Conservation (phyloP, 441 rosid species). For the Corymbia calophylla region DNA sequence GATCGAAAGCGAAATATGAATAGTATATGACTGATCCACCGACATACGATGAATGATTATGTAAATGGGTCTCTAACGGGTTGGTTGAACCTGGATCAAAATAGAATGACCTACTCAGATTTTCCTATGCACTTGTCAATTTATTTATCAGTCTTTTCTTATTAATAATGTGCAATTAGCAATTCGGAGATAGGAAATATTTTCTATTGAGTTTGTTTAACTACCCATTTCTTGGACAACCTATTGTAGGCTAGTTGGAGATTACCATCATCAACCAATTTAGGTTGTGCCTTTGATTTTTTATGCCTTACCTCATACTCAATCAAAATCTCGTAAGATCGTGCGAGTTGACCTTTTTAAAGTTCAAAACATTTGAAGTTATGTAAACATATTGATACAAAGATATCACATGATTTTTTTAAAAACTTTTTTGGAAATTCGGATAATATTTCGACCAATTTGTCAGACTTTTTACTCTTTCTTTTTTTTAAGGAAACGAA, state of each 20-base stretch:
- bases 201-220: neutral
- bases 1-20: neutral
- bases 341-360: neutral
- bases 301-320: neutral
- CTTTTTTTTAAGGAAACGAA: neutral
- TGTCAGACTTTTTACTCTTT: neutral
- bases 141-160: neutral
- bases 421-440: neutral
- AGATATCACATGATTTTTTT: neutral
- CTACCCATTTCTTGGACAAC: neutral
- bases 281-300: neutral
- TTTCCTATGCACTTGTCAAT: neutral
- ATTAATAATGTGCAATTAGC: neutral
- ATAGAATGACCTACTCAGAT: neutral
- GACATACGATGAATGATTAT: neutral
- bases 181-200: neutral
- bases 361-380: neutral
- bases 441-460: neutral
- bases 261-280: neutral
- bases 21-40: neutral
- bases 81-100: neutral
- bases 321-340: neutral
- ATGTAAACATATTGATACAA: neutral
- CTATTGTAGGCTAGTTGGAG: neutral
- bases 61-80: neutral